phyloP scores from a whole-genome alignment of 2,329 filamentous ascomycete species.

The Trematosphaeria pertusa region DNA sequence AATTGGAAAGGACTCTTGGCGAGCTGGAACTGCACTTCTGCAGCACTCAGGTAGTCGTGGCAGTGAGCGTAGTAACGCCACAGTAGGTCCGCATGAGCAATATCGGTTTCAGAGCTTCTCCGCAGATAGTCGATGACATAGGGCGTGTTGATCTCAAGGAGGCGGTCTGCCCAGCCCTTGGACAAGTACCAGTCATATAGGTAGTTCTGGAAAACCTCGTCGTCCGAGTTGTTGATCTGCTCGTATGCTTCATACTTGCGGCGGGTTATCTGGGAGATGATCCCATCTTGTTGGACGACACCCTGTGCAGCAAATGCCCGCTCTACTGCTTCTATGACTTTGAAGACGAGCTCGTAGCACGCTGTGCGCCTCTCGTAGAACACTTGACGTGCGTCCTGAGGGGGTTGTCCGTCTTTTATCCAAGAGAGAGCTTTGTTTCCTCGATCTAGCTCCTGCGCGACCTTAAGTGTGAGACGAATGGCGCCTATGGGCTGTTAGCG shows the following conservation, averaged over 20 bases:
- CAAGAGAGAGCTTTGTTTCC: constrained; percentile 85
- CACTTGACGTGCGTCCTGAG: constrained; percentile 69
- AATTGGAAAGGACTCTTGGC: constrained; percentile 83
- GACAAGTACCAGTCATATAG: constrained; percentile 98
- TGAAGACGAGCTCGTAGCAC: constrained; percentile 88
- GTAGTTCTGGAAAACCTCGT: constrained; percentile 94
- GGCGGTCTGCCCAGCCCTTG: constrained; percentile 82
- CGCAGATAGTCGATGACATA: constrained; percentile 88
- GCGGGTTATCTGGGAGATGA: constrained; percentile 75
- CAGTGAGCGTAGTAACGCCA: constrained; percentile 92
- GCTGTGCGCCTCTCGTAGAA: constrained; percentile 74
- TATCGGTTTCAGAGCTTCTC: constrained; percentile 73
- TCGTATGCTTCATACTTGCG: constrained; percentile 88
- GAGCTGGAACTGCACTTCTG: constrained; percentile 82
- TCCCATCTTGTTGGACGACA: constrained; percentile 74
- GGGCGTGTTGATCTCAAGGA: constrained; percentile 82
- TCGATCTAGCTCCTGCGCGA: constrained; percentile 84
- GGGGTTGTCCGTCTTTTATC: constrained; percentile 82
- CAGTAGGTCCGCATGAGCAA: constrained; percentile 84
- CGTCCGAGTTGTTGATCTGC: constrained; percentile 84
- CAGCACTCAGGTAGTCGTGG: constrained; percentile 83
- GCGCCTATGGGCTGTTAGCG: constrained; percentile 59
- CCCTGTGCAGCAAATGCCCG: constrained; percentile 71
- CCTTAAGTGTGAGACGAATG: constrained; percentile 83
- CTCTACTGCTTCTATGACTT: constrained; percentile 81